Evolutionary conservation across 2,329 filamentous ascomycete species (phyloP), one percentile per base, ranked within the genome.

Genomic region (Claviceps sorghi): DNA sequence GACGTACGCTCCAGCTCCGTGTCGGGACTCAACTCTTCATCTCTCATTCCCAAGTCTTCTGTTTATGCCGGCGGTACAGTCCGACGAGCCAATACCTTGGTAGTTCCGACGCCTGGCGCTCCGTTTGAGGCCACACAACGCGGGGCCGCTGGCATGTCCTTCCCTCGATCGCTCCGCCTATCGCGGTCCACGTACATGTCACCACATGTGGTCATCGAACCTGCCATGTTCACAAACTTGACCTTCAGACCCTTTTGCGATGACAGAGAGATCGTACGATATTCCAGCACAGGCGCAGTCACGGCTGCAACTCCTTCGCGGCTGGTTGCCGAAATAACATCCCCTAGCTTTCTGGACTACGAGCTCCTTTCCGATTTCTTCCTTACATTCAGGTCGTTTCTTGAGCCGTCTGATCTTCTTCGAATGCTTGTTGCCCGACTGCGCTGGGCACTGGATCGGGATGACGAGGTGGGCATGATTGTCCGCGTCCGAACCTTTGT

Each of bases 361-460:
- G 91, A 97, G 62, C 77, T 98, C 5, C 80, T 98, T 4, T 97
- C 93, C 1, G 93, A 98, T 66, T 98, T 98, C 69, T 98, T 98
- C 62, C 78, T 98, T 22, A 97, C 93, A 0, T 98, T 88, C 63
- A 86, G 93, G 48, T 79, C 86, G 3, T 98, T 96, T 63, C 73
- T 98, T 54, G 82, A 87, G 13, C 75, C 86, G 0, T 73, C 76
- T 21, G 84, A 91, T 60, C 75, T 98, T 3, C 76, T 95, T 22
- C 81, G 83, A 47, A 88, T 95, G 74, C 75, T 98, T 17, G 77
- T 97, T 56, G 84, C 90, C 2, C 81, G 93, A 19, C 70, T 98
- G 50, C 77, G 83, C 58, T 98, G 93, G 93, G 89, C 93, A 0
- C 75, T 96, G 48, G 79, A 79, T 48, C 79, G 87, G 52, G 72